Conservation (phyloP, 371 early-diverging fungal species). For the Rhizopus arrhizus region DNA sequence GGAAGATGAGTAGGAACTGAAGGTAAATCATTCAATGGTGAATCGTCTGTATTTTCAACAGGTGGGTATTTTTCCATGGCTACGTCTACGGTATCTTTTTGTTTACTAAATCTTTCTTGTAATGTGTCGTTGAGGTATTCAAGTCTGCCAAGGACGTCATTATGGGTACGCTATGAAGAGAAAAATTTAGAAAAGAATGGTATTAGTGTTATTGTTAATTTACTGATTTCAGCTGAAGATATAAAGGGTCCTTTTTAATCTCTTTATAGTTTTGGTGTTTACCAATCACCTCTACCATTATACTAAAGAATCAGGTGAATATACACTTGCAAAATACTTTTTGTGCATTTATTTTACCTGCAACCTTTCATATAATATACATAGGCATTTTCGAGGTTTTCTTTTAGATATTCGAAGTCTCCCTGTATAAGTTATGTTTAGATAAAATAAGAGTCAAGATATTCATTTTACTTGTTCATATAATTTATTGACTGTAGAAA, state of each 20-base stretch:
- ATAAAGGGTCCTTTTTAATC: constrained; percentile 38
- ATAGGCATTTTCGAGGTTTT: constrained; percentile 19
- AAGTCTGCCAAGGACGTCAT: constrained; percentile 28
- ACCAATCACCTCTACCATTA: constrained; percentile 56
- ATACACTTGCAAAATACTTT: background rate
- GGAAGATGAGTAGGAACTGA: constrained; percentile 26
- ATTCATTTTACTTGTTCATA: constrained; percentile 27
- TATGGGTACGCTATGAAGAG: constrained; percentile 32
- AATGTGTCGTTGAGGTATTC: constrained; percentile 19
- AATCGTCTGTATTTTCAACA: constrained; percentile 5
- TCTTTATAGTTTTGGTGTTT: constrained; percentile 50
- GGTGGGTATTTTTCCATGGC: constrained; percentile 13
- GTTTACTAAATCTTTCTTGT: constrained; percentile 20
- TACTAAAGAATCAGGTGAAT: constrained; percentile 32
- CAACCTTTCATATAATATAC: constrained; percentile 30
- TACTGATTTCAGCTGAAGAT: constrained; percentile 51
- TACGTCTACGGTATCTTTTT: constrained; percentile 6
- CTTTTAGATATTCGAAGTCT: constrained; percentile 12
- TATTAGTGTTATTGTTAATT: constrained; percentile 11
- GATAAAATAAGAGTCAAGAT: background rate
- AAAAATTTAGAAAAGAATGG: constrained; percentile 14
- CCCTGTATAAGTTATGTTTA: constrained; percentile 10
- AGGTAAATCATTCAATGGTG: constrained; percentile 10
- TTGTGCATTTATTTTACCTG: constrained; percentile 14
- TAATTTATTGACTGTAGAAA: constrained; percentile 18